phyloP scores from a whole-genome alignment of 768 basidiomycete species.

The Astraeus odoratus region DNA sequence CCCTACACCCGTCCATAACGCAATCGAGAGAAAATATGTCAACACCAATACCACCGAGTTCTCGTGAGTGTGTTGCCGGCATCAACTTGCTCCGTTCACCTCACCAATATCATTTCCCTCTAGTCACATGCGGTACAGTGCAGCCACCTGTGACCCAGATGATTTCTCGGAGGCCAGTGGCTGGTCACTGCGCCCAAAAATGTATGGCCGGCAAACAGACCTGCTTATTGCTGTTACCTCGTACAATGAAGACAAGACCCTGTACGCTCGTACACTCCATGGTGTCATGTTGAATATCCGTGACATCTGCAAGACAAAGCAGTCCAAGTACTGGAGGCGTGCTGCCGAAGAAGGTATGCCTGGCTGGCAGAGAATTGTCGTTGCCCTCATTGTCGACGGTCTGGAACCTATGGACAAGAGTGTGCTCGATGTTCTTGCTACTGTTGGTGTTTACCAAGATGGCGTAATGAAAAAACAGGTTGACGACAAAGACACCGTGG shows the following conservation, averaged over 20 bases:
- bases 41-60: conserved; percentile 78
- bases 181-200: conserved; percentile 76
- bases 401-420: conserved; percentile 95
- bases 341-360: conserved; percentile 79
- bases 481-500: conserved; percentile 83
- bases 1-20: conserved; percentile 75
- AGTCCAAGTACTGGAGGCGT: conserved; percentile 85
- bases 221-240: conserved; percentile 91
- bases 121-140: conserved; percentile 89
- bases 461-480: conserved; percentile 92
- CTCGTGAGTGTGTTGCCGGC: conserved; percentile 48
- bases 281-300: conserved; percentile 97
- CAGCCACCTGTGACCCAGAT: conserved; percentile 87
- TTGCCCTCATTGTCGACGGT: conserved; percentile 88
- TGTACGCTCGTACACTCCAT: conserved; percentile 89
- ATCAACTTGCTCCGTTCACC: neutral
- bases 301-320: conserved; percentile 94
- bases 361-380: conserved; percentile 87
- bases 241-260: conserved; percentile 88
- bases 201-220: conserved; percentile 88
- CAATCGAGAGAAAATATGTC: conserved; percentile 77
- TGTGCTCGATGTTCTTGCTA: conserved; percentile 81
- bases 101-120: neutral
- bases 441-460: conserved; percentile 90
- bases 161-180: conserved; percentile 76